Conservation (phyloP, 306 rosid species). For the barrel medic (Medicago truncatula) region DNA sequence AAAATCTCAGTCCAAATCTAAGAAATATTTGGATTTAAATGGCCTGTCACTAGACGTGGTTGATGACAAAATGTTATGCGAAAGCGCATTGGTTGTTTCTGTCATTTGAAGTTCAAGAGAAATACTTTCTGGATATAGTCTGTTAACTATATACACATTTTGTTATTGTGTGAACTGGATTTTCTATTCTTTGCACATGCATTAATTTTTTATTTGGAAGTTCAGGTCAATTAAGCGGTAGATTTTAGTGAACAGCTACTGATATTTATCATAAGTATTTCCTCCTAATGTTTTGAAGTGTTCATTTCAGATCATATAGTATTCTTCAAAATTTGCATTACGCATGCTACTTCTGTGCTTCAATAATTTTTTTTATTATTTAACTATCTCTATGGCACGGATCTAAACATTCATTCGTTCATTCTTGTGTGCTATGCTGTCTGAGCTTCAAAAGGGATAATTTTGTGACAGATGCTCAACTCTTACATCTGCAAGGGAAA, state of each 20-base stretch:
- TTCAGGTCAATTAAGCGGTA: conserved; percentile 22
- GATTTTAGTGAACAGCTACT: conserved; percentile 18
- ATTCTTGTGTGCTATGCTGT: conserved; percentile 3
- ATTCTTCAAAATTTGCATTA: conserved; percentile 15
- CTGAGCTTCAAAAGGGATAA: conserved; percentile 1
- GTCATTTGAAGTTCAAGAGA: conserved; percentile 6
- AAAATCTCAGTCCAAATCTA: background rate
- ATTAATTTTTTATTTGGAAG: conserved; percentile 9
- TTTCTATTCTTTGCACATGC: background rate
- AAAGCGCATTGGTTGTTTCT: no score
- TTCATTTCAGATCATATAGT: conserved; percentile 13
- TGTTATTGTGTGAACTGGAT: background rate
- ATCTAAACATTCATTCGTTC: conserved; percentile 13
- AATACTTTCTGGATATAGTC: no score
- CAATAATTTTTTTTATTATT: conserved; percentile 4
- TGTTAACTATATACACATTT: background rate
- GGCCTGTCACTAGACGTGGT: background rate
- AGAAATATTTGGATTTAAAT: background rate
- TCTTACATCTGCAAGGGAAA: background rate
- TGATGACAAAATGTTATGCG: background rate
- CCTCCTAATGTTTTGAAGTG: background rate
- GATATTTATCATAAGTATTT: background rate
- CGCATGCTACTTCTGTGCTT: background rate
- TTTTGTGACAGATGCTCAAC: conserved; percentile 12
- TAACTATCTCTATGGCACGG: background rate